phyloP scores from a whole-genome alignment of 2,329 filamentous ascomycete genomes.

The Arachnomyces sp. region DNA sequence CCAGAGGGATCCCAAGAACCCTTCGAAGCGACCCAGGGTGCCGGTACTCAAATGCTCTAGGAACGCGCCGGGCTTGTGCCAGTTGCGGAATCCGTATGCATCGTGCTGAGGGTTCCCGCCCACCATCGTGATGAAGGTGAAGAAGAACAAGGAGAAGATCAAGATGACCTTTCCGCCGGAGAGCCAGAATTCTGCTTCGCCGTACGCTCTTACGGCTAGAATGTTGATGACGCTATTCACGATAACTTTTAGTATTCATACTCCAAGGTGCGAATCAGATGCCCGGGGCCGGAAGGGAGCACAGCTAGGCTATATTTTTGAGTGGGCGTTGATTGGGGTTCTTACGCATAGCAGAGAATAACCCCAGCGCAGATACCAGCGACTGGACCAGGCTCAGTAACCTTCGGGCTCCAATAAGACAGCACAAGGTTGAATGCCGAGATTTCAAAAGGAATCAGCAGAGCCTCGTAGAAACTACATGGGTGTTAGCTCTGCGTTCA shows the following conservation, averaged over 20 bases:
- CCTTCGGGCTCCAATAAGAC: slow-evolving; percentile 26
- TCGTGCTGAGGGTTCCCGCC: slow-evolving; percentile 67
- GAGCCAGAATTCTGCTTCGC: too few relatives aligned
- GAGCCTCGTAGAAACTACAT: slow-evolving; percentile 30
- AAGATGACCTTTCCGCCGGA: slow-evolving; percentile 60
- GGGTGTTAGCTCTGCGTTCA: too few relatives aligned
- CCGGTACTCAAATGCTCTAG: slow-evolving; percentile 56
- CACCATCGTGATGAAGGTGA: slow-evolving; percentile 73
- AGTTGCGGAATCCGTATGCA: slow-evolving; percentile 64
- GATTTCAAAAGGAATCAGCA: slow-evolving; percentile 36
- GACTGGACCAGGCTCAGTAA: slow-evolving; percentile 25
- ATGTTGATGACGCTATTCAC: slow-evolving; percentile 52
- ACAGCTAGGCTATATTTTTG: slow-evolving; percentile 26
- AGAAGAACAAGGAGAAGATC: slow-evolving; percentile 60
- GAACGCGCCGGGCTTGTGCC: slow-evolving; percentile 60
- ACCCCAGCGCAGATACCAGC: slow-evolving; percentile 26
- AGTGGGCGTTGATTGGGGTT: slow-evolving; percentile 19
- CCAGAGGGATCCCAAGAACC: slow-evolving; percentile 60
- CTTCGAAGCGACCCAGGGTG: slow-evolving; percentile 47
- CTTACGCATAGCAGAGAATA: too few relatives aligned
- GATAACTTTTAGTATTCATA: slow-evolving; percentile 3
- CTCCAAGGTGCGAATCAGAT: neutral
- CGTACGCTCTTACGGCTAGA: slow-evolving; percentile 61
- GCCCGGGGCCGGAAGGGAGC: slow-evolving; percentile 1
- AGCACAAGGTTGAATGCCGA: slow-evolving; percentile 35